phyloP scores from a whole-genome alignment of 106 monocot species.

The Apostasia shenzhenica region DNA sequence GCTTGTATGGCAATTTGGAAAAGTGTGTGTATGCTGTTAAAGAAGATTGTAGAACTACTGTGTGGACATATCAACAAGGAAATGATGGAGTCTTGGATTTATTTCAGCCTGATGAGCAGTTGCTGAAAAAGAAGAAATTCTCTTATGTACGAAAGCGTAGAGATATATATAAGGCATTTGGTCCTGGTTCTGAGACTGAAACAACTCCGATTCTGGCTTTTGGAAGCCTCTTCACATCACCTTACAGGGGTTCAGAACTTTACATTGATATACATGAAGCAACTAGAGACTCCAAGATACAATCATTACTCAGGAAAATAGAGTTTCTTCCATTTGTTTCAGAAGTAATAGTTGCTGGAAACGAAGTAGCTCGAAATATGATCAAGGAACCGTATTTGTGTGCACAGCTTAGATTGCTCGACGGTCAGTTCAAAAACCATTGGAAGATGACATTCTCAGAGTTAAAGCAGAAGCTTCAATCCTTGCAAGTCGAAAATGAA shows the following conservation, averaged over 20 bases:
- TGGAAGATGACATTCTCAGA: slow-evolving; percentile 74
- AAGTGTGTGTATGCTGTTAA: slow-evolving; percentile 56
- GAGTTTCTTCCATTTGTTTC: slow-evolving; percentile 72
- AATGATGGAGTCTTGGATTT: slow-evolving; percentile 51
- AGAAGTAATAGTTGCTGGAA: slow-evolving; percentile 62
- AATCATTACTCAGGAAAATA: slow-evolving; percentile 39
- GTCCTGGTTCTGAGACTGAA: slow-evolving; percentile 58
- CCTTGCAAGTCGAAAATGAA: slow-evolving; percentile 28
- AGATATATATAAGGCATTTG: slow-evolving; percentile 68
- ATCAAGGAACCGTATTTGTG: slow-evolving; percentile 79
- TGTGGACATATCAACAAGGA: slow-evolving; percentile 85
- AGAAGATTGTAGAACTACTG: slow-evolving; percentile 93
- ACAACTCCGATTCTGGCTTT: slow-evolving; percentile 53
- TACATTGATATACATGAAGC: slow-evolving; percentile 79
- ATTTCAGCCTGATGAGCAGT: slow-evolving; percentile 66
- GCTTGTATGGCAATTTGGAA: slow-evolving; percentile 27
- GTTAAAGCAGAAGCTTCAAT: slow-evolving; percentile 49
- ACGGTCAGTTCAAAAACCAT: slow-evolving; percentile 97
- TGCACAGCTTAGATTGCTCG: slow-evolving; percentile 85
- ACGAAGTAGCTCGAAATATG: slow-evolving; percentile 36
- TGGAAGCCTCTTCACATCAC: slow-evolving; percentile 68
- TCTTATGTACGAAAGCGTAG: slow-evolving; percentile 56
- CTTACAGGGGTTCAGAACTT: slow-evolving; percentile 69
- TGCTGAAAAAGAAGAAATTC: slow-evolving; percentile 66
- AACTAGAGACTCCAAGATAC: slow-evolving; percentile 32